phyloP scores from a whole-genome alignment of 2,329 filamentous ascomycete species.

The Apiospora rasikravindrae region DNA sequence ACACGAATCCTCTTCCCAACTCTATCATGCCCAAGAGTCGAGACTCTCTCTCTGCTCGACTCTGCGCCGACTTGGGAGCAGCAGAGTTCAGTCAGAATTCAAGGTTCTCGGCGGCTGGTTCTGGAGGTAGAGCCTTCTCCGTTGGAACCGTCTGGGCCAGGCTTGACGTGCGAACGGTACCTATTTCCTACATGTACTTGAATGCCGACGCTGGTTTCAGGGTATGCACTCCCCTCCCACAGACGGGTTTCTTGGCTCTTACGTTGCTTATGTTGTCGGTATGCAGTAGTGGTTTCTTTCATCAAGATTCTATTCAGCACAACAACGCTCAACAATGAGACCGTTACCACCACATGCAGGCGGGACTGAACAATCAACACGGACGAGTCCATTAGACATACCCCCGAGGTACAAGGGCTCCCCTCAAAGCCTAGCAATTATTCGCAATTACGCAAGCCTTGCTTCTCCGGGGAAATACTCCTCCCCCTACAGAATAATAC shows the following conservation, averaged over 20 bases:
- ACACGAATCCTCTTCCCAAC: background rate
- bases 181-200: background rate
- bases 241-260: background rate
- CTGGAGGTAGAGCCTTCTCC: background rate
- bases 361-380: background rate
- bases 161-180: constrained; percentile 3
- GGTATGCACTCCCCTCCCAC: background rate
- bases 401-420: constrained; percentile 9
- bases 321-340: background rate
- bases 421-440: background rate
- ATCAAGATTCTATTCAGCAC: background rate
- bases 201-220: background rate
- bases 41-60: background rate
- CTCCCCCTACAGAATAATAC: background rate
- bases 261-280: background rate
- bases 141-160: background rate
- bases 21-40: background rate
- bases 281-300: constrained; percentile 1
- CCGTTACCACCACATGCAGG: background rate
- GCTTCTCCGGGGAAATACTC: constrained; percentile 7
- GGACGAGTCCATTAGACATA: background rate
- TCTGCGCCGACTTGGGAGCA: background rate
- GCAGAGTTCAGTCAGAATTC: background rate
- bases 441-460: constrained; percentile 14
- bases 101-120: background rate